A percentile compares a stretch with the other conserved stretches of the same genome.
These are phyloP conservation scores for Coelastrella sp. DNA, from an alignment of 139 green algal species.

Conservation along the genomic window DNA sequence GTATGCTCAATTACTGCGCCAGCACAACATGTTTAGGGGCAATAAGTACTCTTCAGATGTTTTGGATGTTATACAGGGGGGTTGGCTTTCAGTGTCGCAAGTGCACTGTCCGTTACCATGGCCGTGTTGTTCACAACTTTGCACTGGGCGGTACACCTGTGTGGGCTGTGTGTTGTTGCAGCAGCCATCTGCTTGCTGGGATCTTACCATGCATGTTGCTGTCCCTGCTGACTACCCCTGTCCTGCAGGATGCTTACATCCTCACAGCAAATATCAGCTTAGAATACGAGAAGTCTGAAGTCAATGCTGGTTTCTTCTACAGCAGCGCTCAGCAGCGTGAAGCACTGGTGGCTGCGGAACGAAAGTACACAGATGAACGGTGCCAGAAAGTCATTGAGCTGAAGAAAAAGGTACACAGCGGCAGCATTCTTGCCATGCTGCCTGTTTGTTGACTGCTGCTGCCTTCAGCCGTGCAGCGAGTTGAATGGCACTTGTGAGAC, in stretches of 20 bases:
- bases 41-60: no score
- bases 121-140: no score
- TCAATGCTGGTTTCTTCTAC: conserved; percentile 99
- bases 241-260: conserved; percentile 82
- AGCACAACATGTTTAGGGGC: background rate
- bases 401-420: conserved; percentile 84
- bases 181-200: no score
- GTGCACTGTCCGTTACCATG: no score
- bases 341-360: conserved; percentile 96
- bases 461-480: no score
- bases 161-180: no score
- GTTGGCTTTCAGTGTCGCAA: no score
- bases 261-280: conserved; percentile 97
- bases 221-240: background rate
- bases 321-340: conserved; percentile 95
- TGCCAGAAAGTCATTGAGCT: conserved; percentile 95
- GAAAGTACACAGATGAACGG: conserved; percentile 92
- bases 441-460: background rate
- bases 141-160: no score
- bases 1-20: background rate
- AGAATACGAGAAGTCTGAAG: conserved; percentile 99
- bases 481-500: no score
- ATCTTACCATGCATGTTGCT: background rate
- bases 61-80: no score
- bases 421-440: background rate